A percentile compares a stretch with the other conserved stretches of the same genome.
phyloP scores from a whole-genome alignment of 257 asterid species.

The Galeopsis tetrahit region DNA sequence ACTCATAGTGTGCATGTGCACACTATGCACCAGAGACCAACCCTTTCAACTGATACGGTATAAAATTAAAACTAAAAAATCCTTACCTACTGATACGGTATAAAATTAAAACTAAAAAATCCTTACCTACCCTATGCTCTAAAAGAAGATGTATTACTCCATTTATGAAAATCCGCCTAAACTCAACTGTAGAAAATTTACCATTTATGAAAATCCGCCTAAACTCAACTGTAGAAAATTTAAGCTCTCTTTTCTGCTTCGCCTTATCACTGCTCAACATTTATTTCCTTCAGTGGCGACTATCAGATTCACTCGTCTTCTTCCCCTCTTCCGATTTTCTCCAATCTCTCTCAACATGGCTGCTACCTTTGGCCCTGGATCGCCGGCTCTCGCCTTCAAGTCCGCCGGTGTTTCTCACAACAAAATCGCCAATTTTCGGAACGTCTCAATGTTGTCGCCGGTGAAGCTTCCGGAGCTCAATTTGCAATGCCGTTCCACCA shows the following conservation, averaged over 20 bases:
- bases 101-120: too few species aligned
- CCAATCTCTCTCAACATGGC: conserved; percentile 33
- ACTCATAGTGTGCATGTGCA: too few species aligned
- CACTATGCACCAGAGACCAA: too few species aligned
- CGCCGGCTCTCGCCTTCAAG: conserved; percentile 53
- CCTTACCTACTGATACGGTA: too few species aligned
- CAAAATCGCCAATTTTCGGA: conserved; percentile 41
- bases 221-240: conserved; percentile 4
- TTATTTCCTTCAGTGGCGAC: conserved; percentile 37
- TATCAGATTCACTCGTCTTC: conserved; percentile 31
- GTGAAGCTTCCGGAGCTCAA: conserved; percentile 43
- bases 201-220: neutral
- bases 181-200: conserved; percentile 1
- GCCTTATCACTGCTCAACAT: neutral
- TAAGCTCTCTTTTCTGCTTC: neutral
- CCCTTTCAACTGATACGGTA: too few species aligned
- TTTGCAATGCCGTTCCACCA: conserved; percentile 50
- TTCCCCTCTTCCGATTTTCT: conserved; percentile 23
- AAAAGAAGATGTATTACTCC: too few species aligned
- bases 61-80: too few species aligned
- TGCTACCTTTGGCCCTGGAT: conserved; percentile 60
- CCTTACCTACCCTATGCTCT: too few species aligned
- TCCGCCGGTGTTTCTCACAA: conserved; percentile 40
- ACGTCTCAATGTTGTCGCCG: conserved; percentile 24
- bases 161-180: neutral